Evolutionary conservation across 2,329 filamentous ascomycete genomes (phyloP).

Genomic region (Sclerotinia glacialis): DNA sequence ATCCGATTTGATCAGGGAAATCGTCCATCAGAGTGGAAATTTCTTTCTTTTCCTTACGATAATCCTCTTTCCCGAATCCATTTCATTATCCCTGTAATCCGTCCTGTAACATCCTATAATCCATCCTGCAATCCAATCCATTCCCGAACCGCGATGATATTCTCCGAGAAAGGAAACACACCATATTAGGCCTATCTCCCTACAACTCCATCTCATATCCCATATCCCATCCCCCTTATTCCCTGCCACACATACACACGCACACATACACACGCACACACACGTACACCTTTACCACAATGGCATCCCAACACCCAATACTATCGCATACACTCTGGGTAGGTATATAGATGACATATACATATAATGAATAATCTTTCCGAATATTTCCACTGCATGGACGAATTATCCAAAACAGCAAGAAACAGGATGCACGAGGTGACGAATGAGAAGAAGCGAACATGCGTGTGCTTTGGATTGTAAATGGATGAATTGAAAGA

Average conservation of each 20-base stretch:
- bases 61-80: too few relatives aligned
- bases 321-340: neutral
- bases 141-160: neutral
- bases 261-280: too few relatives aligned
- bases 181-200: too few relatives aligned
- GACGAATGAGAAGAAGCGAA: neutral
- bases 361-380: neutral
- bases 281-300: too few relatives aligned
- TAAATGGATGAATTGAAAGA: neutral
- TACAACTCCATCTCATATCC: too few relatives aligned
- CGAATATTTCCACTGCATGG: neutral
- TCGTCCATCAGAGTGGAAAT: neutral
- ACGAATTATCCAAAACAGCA: neutral
- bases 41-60: neutral
- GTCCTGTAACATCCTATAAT: too few relatives aligned
- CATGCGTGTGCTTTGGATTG: neutral
- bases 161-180: neutral
- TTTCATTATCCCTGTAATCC: too few relatives aligned
- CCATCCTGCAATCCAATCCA: neutral
- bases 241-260: too few relatives aligned
- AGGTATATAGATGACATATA: neutral
- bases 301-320: too few relatives aligned
- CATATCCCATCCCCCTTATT: too few relatives aligned
- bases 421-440: neutral
- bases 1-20: neutral